Base-by-base conservation (phyloP, 768 basidiomycete species). In the Hygrophoropsis aurantiaca region DNA sequence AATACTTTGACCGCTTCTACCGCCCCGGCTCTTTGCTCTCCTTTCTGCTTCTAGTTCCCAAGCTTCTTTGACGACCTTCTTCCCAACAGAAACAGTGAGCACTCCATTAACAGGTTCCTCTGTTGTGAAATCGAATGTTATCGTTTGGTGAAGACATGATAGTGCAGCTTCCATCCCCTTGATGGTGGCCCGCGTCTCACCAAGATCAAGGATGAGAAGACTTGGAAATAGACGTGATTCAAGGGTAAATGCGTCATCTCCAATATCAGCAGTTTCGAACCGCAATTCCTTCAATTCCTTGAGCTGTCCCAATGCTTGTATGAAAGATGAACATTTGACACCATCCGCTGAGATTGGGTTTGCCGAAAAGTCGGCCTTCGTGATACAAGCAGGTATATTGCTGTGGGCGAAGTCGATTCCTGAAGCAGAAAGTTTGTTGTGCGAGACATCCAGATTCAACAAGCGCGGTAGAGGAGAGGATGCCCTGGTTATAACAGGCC, bases 11-110 rank as follows among this genome's bases (percentile, higher is more conserved):
- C 53, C 44, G 42, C 68, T 63, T 40, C 65, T 69, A 23, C 62
- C 68, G 36, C 54, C 62, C 27, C 72, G 73, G n/a, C 61, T 62
- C 46, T 74, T 78, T 3, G 70, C 56, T 38, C 76, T 73, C 40
- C 72, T 68, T 57, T 92, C 89, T 15, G 81, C 70, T 59, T 88
- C 88, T 11, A 92, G 52, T 59, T 92, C 90, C 90, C 90, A 91
- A 25, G 78, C 64, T 63, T 92, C 90, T 58, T 81, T 82, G 47
- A 86, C 57, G 20, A 88, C 69, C 53, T 74, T 75, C 68, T 88
- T 89, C 13, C 89, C 90, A 2, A 89, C 72, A 15, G 82, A 69
- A 16, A 91, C 68, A 40, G 75, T 74, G 3, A 78, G 58, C 0
- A 76, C 69, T 15, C 82, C 84, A 32, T 70, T 69, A 3, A 72